Base-by-base conservation (phyloP, 768 basidiomycete species). In the Russula brevipes region DNA sequence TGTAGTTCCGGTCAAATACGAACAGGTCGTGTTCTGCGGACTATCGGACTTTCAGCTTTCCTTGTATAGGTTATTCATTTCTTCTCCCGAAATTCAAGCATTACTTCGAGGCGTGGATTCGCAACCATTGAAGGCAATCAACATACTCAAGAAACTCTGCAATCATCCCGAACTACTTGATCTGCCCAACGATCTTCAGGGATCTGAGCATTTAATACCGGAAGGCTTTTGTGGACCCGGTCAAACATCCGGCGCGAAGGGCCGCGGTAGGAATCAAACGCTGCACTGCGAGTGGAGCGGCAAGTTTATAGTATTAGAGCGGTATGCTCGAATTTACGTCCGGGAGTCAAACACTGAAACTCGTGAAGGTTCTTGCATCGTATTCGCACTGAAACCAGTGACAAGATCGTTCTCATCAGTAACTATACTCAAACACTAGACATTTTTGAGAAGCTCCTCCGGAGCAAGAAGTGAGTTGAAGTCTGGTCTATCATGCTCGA, bases 1-100 rank as follows among this genome's bases (percentile, higher is more conserved):
- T 56, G 2, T 70, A 98, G 96, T 99, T 35, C 97, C 97, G 9
- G 93, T 99, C 76, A 99, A 99, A 74, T 98, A 98, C 76, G 97
- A 98, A 73, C 94, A 98, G 63, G 90, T 98, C 64, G 94, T 98
- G 0, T 98, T 97, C 75, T 98, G 94, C 72, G 81, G 84, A 46
- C 81, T 91, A 4, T 93, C 91, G 2, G 79, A 87, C 16, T 86
- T 97, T 68, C 94, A 98, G 69, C 76, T 91, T 14, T 78, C 89
- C 7, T 78, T 98, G 2, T 98, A 98, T 72, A 86, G 86, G 53
- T 80, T 91, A 36, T 98, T 98, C 71, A 95, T 96, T 65, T 87
- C 86, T 3, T 96, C 94, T 1, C 92, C 93, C 7, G 93, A 93
- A 70, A 96, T 96, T 69, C 91, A 91, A 71, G 89, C 91, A 14